phyloP scores from a whole-genome alignment of 106 monocot species.

The Dactylorhiza incarnata region DNA sequence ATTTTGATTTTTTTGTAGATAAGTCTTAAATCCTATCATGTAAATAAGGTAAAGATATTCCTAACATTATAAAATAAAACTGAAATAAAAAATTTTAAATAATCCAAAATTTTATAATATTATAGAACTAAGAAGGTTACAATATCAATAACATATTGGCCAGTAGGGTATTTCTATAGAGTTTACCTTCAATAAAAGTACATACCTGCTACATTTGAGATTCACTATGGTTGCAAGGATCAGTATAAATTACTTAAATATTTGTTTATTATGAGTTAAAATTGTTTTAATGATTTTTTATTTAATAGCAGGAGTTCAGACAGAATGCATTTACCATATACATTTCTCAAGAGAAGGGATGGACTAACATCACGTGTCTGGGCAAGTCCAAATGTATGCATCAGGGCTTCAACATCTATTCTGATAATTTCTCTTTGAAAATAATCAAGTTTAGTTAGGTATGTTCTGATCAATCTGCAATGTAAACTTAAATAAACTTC shows the following conservation, averaged over 20 bases:
- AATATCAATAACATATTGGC: no score
- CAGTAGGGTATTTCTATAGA: no score
- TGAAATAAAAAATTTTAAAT: no score
- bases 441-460: background rate
- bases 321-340: conserved; percentile 5
- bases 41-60: no score
- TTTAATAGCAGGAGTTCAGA: conserved; percentile 18
- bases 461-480: background rate
- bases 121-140: no score
- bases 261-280: background rate
- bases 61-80: no score
- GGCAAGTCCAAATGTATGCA: conserved; percentile 31
- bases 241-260: background rate
- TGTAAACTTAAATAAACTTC: background rate
- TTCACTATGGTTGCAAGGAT: background rate
- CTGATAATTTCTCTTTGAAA: conserved; percentile 8
- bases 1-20: no score
- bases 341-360: background rate
- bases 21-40: no score
- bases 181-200: no score
- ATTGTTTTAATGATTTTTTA: background rate
- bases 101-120: no score
- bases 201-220: background rate
- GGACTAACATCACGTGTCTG: conserved; percentile 1
- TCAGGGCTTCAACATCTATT: conserved; percentile 8